phyloP scores from a whole-genome alignment of 805 yeast genomes.

The Yarrowia yakushimensis region DNA sequence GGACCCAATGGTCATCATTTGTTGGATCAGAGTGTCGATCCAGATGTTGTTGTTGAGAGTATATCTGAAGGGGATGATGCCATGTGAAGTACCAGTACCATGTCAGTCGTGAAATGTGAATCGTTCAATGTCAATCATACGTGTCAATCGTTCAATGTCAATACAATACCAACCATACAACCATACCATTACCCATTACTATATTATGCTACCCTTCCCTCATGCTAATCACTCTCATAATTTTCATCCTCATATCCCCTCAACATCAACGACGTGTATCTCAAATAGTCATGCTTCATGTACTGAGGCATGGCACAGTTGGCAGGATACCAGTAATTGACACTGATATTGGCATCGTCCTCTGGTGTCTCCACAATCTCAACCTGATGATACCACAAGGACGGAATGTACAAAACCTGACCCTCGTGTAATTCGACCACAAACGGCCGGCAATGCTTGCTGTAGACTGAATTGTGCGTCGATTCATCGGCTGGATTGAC shows the following conservation, averaged over 20 bases:
- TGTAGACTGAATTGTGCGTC: constrained; percentile 26
- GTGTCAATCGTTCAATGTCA: too few relatives aligned
- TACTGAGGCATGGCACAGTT: constrained; percentile 33
- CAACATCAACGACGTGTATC: constrained; percentile 30
- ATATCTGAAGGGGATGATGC: background rate
- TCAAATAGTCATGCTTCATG: constrained; percentile 36
- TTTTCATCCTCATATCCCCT: constrained; percentile 32
- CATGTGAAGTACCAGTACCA: too few relatives aligned
- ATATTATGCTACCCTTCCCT: too few relatives aligned
- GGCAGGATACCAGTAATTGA: constrained; percentile 39
- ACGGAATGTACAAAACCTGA: constrained; percentile 41
- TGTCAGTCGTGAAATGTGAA: too few relatives aligned
- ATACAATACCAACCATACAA: too few relatives aligned
- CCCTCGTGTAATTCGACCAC: constrained; percentile 39
- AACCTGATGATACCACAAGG: constrained; percentile 44
- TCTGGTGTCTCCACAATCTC: constrained; percentile 29
- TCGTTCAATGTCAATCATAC: too few relatives aligned
- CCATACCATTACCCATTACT: too few relatives aligned
- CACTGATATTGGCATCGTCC: constrained; percentile 28
- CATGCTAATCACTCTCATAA: constrained; percentile 28
- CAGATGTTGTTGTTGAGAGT: constrained; percentile 31
- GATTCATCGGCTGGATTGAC: constrained; percentile 35
- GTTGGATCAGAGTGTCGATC: constrained; percentile 31
- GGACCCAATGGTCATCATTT: constrained; percentile 54
- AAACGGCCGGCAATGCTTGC: constrained; percentile 29